A percentile compares a stretch with the other conserved stretches of the same genome.
These are phyloP conservation scores for Xylariaceae sp. DNA, from an alignment of 2,329 filamentous ascomycete genomes.

Conservation along the genomic window DNA sequence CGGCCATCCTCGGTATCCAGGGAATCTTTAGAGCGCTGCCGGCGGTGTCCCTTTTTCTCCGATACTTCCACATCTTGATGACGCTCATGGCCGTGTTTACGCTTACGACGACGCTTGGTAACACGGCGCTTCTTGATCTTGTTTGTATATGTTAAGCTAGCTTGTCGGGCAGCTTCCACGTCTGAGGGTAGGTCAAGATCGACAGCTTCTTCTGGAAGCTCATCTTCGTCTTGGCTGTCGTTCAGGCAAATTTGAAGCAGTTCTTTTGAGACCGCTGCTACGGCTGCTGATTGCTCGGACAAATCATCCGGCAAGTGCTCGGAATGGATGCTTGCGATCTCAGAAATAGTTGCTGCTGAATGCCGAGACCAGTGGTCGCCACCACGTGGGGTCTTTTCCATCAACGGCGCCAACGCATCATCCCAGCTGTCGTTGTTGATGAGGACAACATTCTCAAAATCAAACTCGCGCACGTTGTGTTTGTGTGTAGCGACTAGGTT, in stretches of 20 bases:
- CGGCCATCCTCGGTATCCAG: slow-evolving; percentile 26
- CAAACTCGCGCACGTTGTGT: slow-evolving; percentile 71
- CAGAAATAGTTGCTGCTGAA: slow-evolving; percentile 41
- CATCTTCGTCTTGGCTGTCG: slow-evolving; percentile 40
- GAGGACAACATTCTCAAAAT: slow-evolving; percentile 76
- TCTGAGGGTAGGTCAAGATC: slow-evolving; percentile 38
- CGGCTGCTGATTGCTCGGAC: slow-evolving; percentile 55
- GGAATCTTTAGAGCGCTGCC: slow-evolving; percentile 26
- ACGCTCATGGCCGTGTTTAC: slow-evolving; percentile 34
- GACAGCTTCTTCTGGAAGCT: slow-evolving; percentile 33
- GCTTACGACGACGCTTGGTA: slow-evolving; percentile 40
- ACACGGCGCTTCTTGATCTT: slow-evolving; percentile 41
- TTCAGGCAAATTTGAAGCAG: slow-evolving; percentile 44
- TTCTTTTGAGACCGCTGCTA: slow-evolving; percentile 55
- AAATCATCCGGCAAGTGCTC: slow-evolving; percentile 39
- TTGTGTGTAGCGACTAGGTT: slow-evolving; percentile 70
- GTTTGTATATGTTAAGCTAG: slow-evolving; percentile 36
- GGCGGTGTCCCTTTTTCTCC: slow-evolving; percentile 16
- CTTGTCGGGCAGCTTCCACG: slow-evolving; percentile 38
- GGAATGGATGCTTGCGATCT: slow-evolving; percentile 31
- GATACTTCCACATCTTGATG: slow-evolving; percentile 26
- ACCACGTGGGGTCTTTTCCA: slow-evolving; percentile 47
- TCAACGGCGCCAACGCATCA: slow-evolving; percentile 75
- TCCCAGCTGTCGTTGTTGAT: slow-evolving; percentile 75
- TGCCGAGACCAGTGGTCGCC: slow-evolving; percentile 48